Percentiles rank a stretch among this genome's conserved stretches.
These are phyloP conservation scores for Solanum megistacrolobum DNA, from an alignment of 257 asterid genomes.

Conservation along the genomic window DNA sequence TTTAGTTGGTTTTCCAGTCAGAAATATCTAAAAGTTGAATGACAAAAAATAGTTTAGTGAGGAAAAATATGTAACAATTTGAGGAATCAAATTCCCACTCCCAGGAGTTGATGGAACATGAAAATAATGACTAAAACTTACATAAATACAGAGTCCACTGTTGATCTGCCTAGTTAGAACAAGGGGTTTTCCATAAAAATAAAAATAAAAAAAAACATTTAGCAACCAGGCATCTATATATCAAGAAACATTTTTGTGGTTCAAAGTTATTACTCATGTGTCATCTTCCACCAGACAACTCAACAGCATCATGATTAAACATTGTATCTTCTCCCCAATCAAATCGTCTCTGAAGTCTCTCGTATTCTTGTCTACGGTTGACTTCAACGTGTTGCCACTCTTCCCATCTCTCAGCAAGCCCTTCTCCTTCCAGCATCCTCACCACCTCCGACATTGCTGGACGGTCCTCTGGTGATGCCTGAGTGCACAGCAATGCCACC, in stretches of 20 bases:
- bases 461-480: constrained; percentile 72
- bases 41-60: background rate
- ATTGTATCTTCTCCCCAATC: constrained; percentile 78
- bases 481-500: constrained; percentile 84
- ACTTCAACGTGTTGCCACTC: constrained; percentile 73
- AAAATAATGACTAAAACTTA: background rate
- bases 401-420: constrained; percentile 86
- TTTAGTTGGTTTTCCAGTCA: background rate
- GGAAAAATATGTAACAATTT: background rate
- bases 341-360: background rate
- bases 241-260: background rate
- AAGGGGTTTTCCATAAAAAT: background rate
- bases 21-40: background rate
- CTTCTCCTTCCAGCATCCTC: constrained; percentile 88
- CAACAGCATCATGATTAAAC: constrained; percentile 59
- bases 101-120: background rate
- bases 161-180: background rate
- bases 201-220: background rate
- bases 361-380: constrained; percentile 17
- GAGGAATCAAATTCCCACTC: background rate
- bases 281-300: constrained; percentile 72
- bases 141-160: background rate
- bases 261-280: background rate
- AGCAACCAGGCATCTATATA: background rate
- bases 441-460: constrained; percentile 90